Evolutionary conservation across 495 filamentous ascomycete genomes (phyloP).

Genomic region (Aspergillus sclerotioniger): DNA sequence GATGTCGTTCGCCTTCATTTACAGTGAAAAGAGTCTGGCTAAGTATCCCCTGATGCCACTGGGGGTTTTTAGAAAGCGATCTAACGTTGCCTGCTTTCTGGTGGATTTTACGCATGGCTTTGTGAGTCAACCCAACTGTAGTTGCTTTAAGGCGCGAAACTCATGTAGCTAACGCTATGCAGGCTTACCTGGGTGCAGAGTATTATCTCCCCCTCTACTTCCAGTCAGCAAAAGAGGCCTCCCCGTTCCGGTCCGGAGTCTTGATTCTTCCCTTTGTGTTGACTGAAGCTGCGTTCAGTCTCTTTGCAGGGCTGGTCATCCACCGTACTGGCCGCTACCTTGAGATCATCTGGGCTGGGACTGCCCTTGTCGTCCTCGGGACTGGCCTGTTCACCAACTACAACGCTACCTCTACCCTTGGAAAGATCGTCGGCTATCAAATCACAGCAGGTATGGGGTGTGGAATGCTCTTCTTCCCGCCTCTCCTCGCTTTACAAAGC

Average conservation of each 20-base stretch:
- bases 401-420: slow-evolving; percentile 35
- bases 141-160: background rate
- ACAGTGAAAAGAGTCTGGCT: slow-evolving; percentile 69
- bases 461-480: slow-evolving; percentile 53
- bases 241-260: slow-evolving; percentile 52
- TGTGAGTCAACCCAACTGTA: slow-evolving; percentile 31
- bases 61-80: slow-evolving; percentile 56
- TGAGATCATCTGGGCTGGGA: slow-evolving; percentile 53
- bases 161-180: background rate
- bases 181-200: slow-evolving; percentile 51
- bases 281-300: slow-evolving; percentile 47
- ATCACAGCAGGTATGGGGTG: slow-evolving; percentile 59
- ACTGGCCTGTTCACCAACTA: slow-evolving; percentile 53
- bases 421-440: slow-evolving; percentile 52
- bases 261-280: slow-evolving; percentile 53
- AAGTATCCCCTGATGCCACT: slow-evolving; percentile 77
- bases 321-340: slow-evolving; percentile 60
- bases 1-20: slow-evolving; percentile 60
- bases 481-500: slow-evolving; percentile 78
- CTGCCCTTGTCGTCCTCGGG: slow-evolving; percentile 45
- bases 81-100: slow-evolving; percentile 57
- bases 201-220: slow-evolving; percentile 62
- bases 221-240: slow-evolving; percentile 50
- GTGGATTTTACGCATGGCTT: slow-evolving; percentile 54
- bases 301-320: slow-evolving; percentile 53